Base-by-base conservation (phyloP, 768 basidiomycete species). In the Russula abietina region DNA sequence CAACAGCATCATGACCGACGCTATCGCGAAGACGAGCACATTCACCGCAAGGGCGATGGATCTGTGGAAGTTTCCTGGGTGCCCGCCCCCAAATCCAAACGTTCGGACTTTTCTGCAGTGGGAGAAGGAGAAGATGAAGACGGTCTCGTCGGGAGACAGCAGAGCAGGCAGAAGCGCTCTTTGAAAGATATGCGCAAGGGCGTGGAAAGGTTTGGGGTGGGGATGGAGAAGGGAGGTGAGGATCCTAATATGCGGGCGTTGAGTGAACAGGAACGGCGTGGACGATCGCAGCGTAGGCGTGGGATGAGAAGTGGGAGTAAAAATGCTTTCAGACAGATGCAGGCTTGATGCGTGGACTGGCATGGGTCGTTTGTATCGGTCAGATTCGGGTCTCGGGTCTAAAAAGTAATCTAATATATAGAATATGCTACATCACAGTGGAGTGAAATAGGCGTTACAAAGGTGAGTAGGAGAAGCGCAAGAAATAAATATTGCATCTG, bases 231-330 rank as follows among this genome's bases (percentile, higher is more conserved):
- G 69, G 92, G 91, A 1, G 81, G 82, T 2, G 78, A 77, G 53
- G 82, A 81, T 45, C 73, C 75, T 11, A 76, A 64, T 17, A 67
- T 68, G 28, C 67, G 73, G 28, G 80, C 78, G 62, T 72, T 86
- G 69, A 81, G 76, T 39, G 89, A 88, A 65, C 80, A 80, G 62
- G 89, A 91, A 55, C 78, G 87, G 68, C 81, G 80, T 46, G 95
- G 96, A n/a, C 79, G 96, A 74, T 86, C 81, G 38, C 81, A 89
- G 41, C 80, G 91, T 69, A 77, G 95, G 72, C 83, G 84, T 69
- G 89, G 86, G 10, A 80, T 88, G 56, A 80, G 96, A 56, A 97
- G 93, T 71, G 96, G 94, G 33, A 93, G 91, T 73, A 93, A 86
- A 77, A 98, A 95, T 73, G 83, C 82, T 2, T 91, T 93, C 72